Evolutionary conservation across 306 rosid genomes (phyloP), one percentile per base, ranked within the genome.

Genomic region (Echinosophora koreensis): DNA sequence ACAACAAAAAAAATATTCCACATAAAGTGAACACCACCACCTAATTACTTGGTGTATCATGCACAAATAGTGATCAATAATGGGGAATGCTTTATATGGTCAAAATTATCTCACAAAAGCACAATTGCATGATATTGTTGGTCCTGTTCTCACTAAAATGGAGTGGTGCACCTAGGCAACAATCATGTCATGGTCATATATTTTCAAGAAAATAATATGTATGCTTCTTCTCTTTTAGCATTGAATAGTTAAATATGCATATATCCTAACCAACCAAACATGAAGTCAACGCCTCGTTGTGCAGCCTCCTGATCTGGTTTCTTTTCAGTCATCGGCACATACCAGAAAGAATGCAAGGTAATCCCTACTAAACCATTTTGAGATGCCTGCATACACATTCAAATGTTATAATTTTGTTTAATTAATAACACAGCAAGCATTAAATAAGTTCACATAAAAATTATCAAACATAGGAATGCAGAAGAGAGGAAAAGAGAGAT

Each of bases 321-420:
- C 18, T 65, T 28, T 15, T 85, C 6, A 2, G 88, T 78, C 38
- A 55, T 14, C 0, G 96, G 92, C 67, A 88, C 87, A 58, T 64
- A 54, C 96, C 96, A 92, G 10, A 78, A 47, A 10, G 83, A 22
- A 11, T 78, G 61, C 38, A 88, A 15, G 5, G 95, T 87, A 73
- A 90, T 83, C 47, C 93, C 91, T 66, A 88, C 81, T 63, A 69
- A n/a, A 17, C 97, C 97, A 63, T 87, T 90, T 62, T 92, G 93
- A 63, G 71, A 74, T 60, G 77, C 81, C 96, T 92, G 76, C 64
- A 84, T 67, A 73, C 6, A 44, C 34, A 80, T 58, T 70, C 5
- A 71, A 56, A 16, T 37, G 39, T n/a, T 71, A 5, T 47, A 11
- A 51, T 16, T 22, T 22, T 13, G 16, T 77, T 77, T 49, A 57